A percentile compares a stretch with the other conserved stretches of the same genome.
phyloP scores from a whole-genome alignment of 2,329 filamentous ascomycete genomes.

The Plectosphaerella cucumerina region DNA sequence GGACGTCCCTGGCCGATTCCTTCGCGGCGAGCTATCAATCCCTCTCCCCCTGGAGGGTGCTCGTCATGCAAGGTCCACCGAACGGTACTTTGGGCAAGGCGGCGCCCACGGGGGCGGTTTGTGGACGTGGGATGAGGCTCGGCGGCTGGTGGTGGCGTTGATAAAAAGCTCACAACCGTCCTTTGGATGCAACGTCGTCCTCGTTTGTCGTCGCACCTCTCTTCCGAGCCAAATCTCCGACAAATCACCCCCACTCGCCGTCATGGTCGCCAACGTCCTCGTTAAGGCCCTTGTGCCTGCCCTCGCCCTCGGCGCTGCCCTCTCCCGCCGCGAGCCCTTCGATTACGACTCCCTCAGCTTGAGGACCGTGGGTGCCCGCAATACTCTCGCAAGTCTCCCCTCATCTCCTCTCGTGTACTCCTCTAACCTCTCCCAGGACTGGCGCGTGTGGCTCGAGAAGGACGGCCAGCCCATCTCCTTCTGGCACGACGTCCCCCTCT shows the following conservation, averaged over 20 bases:
- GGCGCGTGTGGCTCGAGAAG: conserved; percentile 35
- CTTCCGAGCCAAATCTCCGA: neutral
- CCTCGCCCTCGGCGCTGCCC: neutral
- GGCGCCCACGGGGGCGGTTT: neutral
- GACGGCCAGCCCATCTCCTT: conserved; percentile 33
- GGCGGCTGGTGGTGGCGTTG: neutral
- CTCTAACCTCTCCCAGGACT: conserved; percentile 21
- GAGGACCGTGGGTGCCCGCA: conserved; percentile 31
- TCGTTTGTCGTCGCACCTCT: neutral
- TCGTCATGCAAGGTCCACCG: too few species aligned
- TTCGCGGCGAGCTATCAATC: neutral
- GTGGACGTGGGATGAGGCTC: neutral
- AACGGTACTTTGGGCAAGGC: neutral
- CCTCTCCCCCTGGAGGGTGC: too few species aligned
- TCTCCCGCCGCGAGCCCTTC: conserved; percentile 11
- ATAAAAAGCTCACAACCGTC: neutral
- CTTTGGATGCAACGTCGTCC: neutral
- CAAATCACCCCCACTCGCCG: neutral
- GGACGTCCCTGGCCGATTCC: neutral
- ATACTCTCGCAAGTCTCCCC: conserved; percentile 24
- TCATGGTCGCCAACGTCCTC: conserved; percentile 1
- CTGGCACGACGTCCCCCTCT: conserved; percentile 37
- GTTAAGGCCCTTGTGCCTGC: conserved; percentile 1
- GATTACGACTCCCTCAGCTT: conserved; percentile 21
- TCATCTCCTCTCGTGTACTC: neutral